A percentile compares a stretch with the other conserved stretches of the same genome.
phyloP scores from a whole-genome alignment of 345 rosid species.

The Microcos paniculata region DNA sequence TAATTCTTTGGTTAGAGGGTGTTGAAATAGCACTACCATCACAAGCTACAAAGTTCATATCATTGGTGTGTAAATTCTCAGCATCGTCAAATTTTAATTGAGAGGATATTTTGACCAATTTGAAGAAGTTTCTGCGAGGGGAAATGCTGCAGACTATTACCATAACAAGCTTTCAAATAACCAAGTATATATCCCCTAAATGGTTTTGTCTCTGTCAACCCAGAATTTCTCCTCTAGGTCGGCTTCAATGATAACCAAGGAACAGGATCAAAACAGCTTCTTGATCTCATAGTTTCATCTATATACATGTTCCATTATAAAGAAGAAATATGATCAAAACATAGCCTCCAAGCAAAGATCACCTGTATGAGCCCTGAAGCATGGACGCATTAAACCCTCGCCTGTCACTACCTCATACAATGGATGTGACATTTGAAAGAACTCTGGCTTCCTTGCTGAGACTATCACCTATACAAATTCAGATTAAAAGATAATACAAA shows the following conservation, averaged over 20 bases:
- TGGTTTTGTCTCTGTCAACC: not conserved
- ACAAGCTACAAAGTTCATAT: not conserved
- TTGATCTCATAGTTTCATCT: not conserved
- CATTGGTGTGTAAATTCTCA: not conserved
- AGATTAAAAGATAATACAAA: conserved; percentile 10
- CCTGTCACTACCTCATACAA: conserved; percentile 92
- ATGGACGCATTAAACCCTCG: conserved; percentile 95
- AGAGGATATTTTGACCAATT: not conserved
- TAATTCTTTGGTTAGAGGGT: not conserved
- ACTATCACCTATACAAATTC: conserved; percentile 66
- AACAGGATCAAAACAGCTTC: not conserved
- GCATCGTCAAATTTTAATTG: not conserved
- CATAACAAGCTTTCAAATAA: conserved; percentile 2
- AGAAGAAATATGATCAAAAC: conserved; percentile 9
- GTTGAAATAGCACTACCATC: not conserved
- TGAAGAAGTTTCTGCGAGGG: not conserved
- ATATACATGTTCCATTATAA: not conserved
- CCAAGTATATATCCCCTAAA: not conserved
- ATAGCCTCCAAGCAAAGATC: conserved; percentile 20
- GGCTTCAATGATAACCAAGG: not conserved
- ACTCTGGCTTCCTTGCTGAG: conserved; percentile 97
- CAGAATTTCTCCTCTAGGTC: not conserved
- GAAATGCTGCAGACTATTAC: not conserved
- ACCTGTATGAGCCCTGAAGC: conserved; percentile 91
- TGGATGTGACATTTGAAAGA: conserved; percentile 97